A percentile compares a stretch with the other conserved stretches of the same genome.
phyloP scores from a whole-genome alignment of 2,329 filamentous ascomycete genomes.

The Trichoderma atrobrunneum region DNA sequence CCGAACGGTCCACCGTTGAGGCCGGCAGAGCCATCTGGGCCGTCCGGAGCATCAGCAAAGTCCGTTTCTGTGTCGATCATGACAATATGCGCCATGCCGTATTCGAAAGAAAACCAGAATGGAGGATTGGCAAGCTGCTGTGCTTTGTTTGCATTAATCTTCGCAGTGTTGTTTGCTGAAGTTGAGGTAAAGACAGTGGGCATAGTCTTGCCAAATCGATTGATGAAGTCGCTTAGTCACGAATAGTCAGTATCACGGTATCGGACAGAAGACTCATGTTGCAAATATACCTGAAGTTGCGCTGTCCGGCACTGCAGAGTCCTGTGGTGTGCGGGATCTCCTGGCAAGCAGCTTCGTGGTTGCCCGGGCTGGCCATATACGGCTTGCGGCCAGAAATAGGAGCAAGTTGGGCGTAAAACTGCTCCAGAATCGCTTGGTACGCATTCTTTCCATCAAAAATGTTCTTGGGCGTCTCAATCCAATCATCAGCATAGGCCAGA shows the following conservation, averaged over 20 bases:
- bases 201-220: conserved; percentile 47
- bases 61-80: conserved; percentile 37
- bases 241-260: not conserved
- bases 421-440: conserved; percentile 56
- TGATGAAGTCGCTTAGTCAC: conserved; percentile 48
- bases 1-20: conserved; percentile 52
- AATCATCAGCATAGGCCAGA: conserved; percentile 58
- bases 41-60: conserved; percentile 30
- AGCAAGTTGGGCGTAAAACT: conserved; percentile 45
- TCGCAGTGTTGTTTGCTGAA: conserved; percentile 42
- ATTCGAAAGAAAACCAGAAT: conserved; percentile 30
- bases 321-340: conserved; percentile 38
- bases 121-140: conserved; percentile 29
- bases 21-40: conserved; percentile 24
- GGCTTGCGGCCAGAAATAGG: conserved; percentile 51
- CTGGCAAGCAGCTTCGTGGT: conserved; percentile 56
- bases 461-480: conserved; percentile 47
- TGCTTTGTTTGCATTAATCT: conserved; percentile 45
- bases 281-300: conserved; percentile 49
- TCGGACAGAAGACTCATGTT: not conserved
- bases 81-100: conserved; percentile 31
- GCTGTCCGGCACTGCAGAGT: conserved; percentile 51
- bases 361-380: conserved; percentile 48
- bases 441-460: conserved; percentile 47
- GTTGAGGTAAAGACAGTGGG: conserved; percentile 49